Evolutionary conservation across 306 rosid genomes (phyloP).

Genomic region (Spatholobus suberectus): DNA sequence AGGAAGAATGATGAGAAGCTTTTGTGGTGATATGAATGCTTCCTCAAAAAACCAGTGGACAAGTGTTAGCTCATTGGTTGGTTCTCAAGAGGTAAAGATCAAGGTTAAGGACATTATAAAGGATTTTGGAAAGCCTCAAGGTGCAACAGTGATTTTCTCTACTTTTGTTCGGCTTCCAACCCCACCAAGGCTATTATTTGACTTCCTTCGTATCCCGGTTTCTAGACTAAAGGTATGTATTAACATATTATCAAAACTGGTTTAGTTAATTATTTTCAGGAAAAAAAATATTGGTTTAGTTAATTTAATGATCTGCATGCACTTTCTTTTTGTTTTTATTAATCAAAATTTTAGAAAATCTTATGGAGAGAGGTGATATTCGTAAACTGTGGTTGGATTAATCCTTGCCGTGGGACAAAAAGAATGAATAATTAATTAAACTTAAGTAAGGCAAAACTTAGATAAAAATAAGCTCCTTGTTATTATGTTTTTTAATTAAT

Average conservation of each 20-base stretch:
- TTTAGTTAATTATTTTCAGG: neutral
- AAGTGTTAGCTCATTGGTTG: neutral
- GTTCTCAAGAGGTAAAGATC: slow-evolving; percentile 18
- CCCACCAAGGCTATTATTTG: slow-evolving; percentile 34
- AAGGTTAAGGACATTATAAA: neutral
- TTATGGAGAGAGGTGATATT: neutral
- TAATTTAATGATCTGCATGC: neutral
- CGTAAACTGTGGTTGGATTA: neutral
- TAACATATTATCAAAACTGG: neutral
- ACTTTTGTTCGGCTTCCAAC: slow-evolving; percentile 37
- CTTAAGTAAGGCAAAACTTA: no score
- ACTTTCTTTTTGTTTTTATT: neutral
- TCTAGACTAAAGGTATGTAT: slow-evolving; percentile 38
- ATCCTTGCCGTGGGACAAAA: neutral
- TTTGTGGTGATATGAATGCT: slow-evolving; percentile 30
- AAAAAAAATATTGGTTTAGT: neutral
- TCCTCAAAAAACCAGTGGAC: slow-evolving; percentile 40
- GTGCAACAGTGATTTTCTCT: slow-evolving; percentile 33
- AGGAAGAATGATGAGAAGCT: slow-evolving; percentile 49
- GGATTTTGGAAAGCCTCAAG: slow-evolving; percentile 35
- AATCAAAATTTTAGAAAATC: no score
- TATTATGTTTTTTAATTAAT: no score
- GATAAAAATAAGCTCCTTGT: no score
- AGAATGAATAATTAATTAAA: neutral
- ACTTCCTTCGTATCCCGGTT: slow-evolving; percentile 40